A percentile compares a stretch with the other conserved stretches of the same genome.
phyloP scores from a whole-genome alignment of 2,329 filamentous ascomycete species.

The Aspergillus awamori region DNA sequence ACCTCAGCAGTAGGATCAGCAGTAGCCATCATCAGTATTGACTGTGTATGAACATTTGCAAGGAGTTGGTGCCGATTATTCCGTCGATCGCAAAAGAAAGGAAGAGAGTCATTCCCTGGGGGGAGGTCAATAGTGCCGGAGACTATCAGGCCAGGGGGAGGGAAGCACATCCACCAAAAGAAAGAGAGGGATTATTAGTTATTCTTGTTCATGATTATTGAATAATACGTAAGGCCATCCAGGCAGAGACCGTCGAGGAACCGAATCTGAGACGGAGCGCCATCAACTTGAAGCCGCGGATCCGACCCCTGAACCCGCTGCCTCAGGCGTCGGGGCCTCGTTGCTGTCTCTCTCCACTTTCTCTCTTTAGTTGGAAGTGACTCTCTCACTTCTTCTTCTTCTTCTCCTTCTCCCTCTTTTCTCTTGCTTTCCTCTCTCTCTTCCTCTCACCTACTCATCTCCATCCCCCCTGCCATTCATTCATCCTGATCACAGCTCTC shows the following conservation, averaged over 20 bases:
- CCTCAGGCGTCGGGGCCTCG: slow-evolving; percentile 17
- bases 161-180: background rate
- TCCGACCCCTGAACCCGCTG: slow-evolving; percentile 24
- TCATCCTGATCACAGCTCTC: background rate
- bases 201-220: background rate
- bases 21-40: too few species aligned
- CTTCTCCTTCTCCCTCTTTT: slow-evolving; percentile 11
- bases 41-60: background rate
- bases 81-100: slow-evolving; percentile 3
- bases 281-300: slow-evolving; percentile 21
- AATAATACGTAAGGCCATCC: background rate
- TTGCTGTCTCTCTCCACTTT: slow-evolving; percentile 3
- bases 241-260: background rate
- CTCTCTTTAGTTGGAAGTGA: slow-evolving; percentile 1
- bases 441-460: slow-evolving; percentile 6
- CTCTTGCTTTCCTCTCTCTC: background rate
- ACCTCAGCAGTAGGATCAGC: background rate
- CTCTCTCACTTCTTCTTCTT: background rate
- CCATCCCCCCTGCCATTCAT: background rate
- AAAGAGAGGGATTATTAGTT: background rate
- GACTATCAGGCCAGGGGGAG: slow-evolving; percentile 3
- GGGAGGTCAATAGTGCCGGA: slow-evolving; percentile 8
- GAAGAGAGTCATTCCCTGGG: background rate
- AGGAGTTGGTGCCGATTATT: slow-evolving; percentile 2
- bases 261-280: slow-evolving; percentile 1